phyloP scores from a whole-genome alignment of 805 yeast species.

The Brettanomyces custersianus region DNA sequence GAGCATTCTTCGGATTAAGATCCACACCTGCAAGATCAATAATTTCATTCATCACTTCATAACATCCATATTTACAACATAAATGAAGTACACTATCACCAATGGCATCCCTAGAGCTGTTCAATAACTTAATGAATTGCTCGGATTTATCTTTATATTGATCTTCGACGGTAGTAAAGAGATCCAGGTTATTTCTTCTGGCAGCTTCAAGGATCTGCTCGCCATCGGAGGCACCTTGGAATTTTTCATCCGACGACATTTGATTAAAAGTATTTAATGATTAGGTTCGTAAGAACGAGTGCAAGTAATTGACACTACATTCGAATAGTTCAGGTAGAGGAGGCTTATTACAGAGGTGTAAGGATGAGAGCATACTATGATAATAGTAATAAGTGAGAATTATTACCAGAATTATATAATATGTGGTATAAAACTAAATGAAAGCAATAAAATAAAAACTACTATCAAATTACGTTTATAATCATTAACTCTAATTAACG shows the following conservation, averaged over 20 bases:
- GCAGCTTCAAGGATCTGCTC: constrained; percentile 84
- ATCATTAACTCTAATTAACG: too few species aligned
- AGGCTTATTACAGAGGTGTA: too few species aligned
- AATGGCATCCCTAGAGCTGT: constrained; percentile 63
- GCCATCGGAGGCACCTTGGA: constrained; percentile 63
- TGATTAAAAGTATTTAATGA: too few species aligned
- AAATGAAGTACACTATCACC: constrained; percentile 79
- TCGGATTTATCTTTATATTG: constrained; percentile 24
- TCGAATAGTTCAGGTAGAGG: too few species aligned
- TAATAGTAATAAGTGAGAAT: too few species aligned
- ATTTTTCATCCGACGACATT: constrained; percentile 2
- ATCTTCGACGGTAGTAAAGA: constrained; percentile 47
- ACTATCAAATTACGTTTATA: too few species aligned
- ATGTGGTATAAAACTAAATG: too few species aligned
- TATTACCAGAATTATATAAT: too few species aligned
- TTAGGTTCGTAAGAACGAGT: too few species aligned
- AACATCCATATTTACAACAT: constrained; percentile 73
- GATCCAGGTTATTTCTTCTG: constrained; percentile 78
- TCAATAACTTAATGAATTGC: constrained; percentile 43
- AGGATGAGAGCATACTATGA: too few species aligned
- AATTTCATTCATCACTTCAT: constrained; percentile 74
- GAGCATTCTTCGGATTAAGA: constrained; percentile 66
- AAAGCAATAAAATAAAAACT: too few species aligned
- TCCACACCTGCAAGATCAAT: constrained; percentile 88
- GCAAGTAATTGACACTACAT: too few species aligned